phyloP scores from a whole-genome alignment of 2,329 filamentous ascomycete genomes.

The Dactylellina cionopaga region DNA sequence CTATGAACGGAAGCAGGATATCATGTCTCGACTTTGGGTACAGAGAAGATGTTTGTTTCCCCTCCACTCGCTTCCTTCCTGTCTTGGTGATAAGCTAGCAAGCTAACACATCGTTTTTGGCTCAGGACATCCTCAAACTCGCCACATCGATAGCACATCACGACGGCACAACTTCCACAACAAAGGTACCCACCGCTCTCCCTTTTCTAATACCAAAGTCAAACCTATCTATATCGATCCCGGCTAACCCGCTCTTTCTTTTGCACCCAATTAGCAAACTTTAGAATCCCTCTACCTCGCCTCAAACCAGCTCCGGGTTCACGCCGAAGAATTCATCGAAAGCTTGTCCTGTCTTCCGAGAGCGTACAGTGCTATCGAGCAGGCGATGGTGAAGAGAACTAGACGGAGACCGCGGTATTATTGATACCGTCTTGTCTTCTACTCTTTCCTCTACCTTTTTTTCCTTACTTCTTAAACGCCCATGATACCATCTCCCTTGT shows the following conservation, averaged over 20 bases:
- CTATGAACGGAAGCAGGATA: constrained; percentile 53
- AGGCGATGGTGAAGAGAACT: constrained; percentile 44
- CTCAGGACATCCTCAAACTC: constrained; percentile 49
- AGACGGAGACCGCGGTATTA: constrained; percentile 40
- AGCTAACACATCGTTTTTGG: constrained; percentile 21
- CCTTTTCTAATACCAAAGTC: not conserved
- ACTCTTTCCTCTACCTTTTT: not conserved
- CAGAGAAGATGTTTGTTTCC: constrained; percentile 48
- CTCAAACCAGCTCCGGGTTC: constrained; percentile 50
- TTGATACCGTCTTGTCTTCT: not conserved
- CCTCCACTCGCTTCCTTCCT: not conserved
- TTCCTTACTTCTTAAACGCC: not conserved
- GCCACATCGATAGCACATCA: constrained; percentile 52
- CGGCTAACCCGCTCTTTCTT: constrained; percentile 1
- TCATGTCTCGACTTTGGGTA: constrained; percentile 53
- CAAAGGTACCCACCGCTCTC: constrained; percentile 35
- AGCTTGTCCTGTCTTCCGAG: constrained; percentile 47
- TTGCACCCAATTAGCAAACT: constrained; percentile 29
- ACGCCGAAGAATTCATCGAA: constrained; percentile 51
- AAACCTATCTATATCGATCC: constrained; percentile 5
- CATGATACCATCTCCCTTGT: constrained; percentile 18
- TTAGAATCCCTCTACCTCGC: constrained; percentile 50
- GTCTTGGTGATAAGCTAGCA: no score
- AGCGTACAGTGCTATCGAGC: constrained; percentile 49
- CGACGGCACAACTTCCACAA: constrained; percentile 45